Conservation (phyloP, 2,329 filamentous ascomycete species). For the Lachnellula arida region DNA sequence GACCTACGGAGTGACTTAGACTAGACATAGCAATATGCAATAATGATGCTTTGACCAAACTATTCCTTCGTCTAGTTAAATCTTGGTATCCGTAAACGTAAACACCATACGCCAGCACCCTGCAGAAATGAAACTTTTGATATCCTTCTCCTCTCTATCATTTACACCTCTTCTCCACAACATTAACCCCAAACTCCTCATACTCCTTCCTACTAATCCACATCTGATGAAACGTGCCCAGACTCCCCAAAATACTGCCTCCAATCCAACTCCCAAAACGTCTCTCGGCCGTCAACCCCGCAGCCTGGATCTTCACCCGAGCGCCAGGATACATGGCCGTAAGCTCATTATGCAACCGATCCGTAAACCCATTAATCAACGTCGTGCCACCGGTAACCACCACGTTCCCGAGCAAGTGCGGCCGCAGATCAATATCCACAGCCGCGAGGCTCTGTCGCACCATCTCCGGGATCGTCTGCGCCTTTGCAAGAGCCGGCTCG, state of each 20-base stretch:
- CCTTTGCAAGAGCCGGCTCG: constrained; percentile 51
- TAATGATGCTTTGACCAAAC: background rate
- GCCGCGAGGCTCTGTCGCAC: constrained; percentile 72
- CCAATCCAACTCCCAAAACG: constrained; percentile 95
- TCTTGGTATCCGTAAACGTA: constrained; percentile 15
- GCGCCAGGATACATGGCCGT: constrained; percentile 76
- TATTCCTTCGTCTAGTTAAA: constrained; percentile 3
- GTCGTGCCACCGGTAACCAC: constrained; percentile 88
- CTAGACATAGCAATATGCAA: background rate
- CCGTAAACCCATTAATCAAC: constrained; percentile 85
- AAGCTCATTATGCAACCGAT: constrained; percentile 82
- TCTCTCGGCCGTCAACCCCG: constrained; percentile 80
- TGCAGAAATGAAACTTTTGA: constrained; percentile 7
- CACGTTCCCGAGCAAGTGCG: constrained; percentile 79
- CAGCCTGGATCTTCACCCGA: constrained; percentile 82
- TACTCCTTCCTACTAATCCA: constrained; percentile 99
- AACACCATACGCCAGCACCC: constrained; percentile 21
- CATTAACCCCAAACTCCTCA: constrained; percentile 83
- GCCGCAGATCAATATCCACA: constrained; percentile 84
- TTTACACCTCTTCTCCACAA: constrained; percentile 96
- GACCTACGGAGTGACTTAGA: no score
- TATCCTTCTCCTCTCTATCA: constrained; percentile 36
- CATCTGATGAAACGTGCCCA: constrained; percentile 99
- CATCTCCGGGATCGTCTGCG: constrained; percentile 78
- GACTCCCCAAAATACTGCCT: constrained; percentile 87